phyloP scores from a whole-genome alignment of 2,329 filamentous ascomycete species.

The Aspergillus fumigatiaffinis region DNA sequence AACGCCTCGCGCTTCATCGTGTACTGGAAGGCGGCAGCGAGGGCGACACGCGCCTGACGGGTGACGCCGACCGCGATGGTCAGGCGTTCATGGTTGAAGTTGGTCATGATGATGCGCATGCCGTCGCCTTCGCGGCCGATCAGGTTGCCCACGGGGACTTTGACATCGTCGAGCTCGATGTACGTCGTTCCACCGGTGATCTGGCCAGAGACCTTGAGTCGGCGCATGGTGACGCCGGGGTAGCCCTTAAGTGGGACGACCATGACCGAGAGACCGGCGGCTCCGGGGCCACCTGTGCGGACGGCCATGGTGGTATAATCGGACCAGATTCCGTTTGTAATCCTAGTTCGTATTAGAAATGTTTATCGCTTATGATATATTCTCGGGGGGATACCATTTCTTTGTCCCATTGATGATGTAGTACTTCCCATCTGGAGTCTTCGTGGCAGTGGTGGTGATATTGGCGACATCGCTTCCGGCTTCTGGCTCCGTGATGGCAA shows the following conservation, averaged over 20 bases:
- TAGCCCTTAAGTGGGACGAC: slow-evolving; percentile 66
- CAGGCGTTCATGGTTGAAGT: slow-evolving; percentile 76
- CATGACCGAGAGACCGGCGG: slow-evolving; percentile 61
- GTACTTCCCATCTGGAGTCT: slow-evolving; percentile 59
- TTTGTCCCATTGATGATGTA: slow-evolving; percentile 73
- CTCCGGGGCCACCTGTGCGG: slow-evolving; percentile 63
- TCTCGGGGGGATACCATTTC: slow-evolving; percentile 55
- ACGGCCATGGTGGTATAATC: slow-evolving; percentile 69
- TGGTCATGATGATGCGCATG: slow-evolving; percentile 72
- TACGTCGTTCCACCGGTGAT: slow-evolving; percentile 66
- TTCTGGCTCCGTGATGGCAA: slow-evolving; percentile 74
- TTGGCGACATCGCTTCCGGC: slow-evolving; percentile 72
- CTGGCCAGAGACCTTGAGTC: slow-evolving; percentile 64
- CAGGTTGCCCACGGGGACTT: slow-evolving; percentile 66
- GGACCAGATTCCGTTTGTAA: slow-evolving; percentile 69
- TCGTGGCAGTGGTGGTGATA: slow-evolving; percentile 64
- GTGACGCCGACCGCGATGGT: slow-evolving; percentile 63
- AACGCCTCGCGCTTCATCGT: slow-evolving; percentile 65
- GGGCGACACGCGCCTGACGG: slow-evolving; percentile 58
- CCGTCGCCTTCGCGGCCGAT: slow-evolving; percentile 67
- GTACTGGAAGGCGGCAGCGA: slow-evolving; percentile 59
- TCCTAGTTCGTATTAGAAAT: slow-evolving; percentile 37
- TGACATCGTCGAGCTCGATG: slow-evolving; percentile 72
- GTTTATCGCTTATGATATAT: not conserved
- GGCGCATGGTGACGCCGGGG: slow-evolving; percentile 64